Evolutionary conservation across 306 rosid species (phyloP), one percentile per base, ranked within the genome.

Genomic region (Quercus mongolica): DNA sequence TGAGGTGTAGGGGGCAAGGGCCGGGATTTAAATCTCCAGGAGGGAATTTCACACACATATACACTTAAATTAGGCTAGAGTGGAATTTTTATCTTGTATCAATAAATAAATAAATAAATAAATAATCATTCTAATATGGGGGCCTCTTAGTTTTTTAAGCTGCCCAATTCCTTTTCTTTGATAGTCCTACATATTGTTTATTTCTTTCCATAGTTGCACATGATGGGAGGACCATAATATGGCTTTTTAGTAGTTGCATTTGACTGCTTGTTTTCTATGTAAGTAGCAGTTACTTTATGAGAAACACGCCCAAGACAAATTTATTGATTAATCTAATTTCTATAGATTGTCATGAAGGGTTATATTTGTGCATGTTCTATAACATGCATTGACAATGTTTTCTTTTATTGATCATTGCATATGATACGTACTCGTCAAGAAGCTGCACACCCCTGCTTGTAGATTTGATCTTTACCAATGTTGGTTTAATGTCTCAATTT

Each of bases 21-120:
- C 6, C 0, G 0, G 38, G 38, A 0, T 33, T 33, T 0, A 33
- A 33, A 6, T 5, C 0, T 33, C 7, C 1, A 5, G 0, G 2
- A 5, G 7, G 2, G 2, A 33, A 2, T 0, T 33, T 33, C 0
- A 5, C 38, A 33, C 38, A 33, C 7, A 5, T 33, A 33, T 5
- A 33, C 7, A 33, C 38, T 33, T 33, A 33, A 1, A 33, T 5
- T 33, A 33, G 2, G 38, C 0, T 33, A 33, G 1, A 5, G 7
- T 33, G 5, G 0, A 33, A 33, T 33, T 5, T 33, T 1, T 33
- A 33, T 5, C 0, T 33, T 33, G 7, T 33, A 33, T 33, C 38
- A 33, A 5, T 1, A 33, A 33, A 33, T 1, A 33, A 33, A 33
- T 1, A 33, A 33, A 33, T 1, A 33, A 5, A 44, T 71, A 70